Evolutionary conservation across 2,329 filamentous ascomycete species (phyloP).

Genomic region (Ophiostoma sp.): DNA sequence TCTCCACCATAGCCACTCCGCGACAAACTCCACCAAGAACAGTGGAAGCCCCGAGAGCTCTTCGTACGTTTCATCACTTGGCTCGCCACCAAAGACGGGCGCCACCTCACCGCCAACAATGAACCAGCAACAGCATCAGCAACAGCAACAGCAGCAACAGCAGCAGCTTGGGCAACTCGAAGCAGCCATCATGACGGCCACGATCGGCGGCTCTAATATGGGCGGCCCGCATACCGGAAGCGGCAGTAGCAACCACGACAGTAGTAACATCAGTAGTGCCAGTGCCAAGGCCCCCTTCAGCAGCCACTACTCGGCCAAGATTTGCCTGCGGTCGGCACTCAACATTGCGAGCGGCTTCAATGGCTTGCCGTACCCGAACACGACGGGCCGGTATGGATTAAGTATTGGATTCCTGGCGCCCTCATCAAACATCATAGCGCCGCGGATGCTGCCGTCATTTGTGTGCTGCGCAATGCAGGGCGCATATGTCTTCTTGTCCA

Average conservation of each 20-base stretch:
- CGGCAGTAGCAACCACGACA: background rate
- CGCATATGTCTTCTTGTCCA: conserved; percentile 47
- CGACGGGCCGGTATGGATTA: conserved; percentile 40
- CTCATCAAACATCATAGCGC: conserved; percentile 42
- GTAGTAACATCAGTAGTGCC: background rate
- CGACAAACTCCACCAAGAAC: background rate
- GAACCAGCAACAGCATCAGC: conserved; percentile 2
- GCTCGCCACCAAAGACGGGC: conserved; percentile 4
- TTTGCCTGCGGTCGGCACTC: conserved; percentile 51
- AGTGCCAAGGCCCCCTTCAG: conserved; percentile 41
- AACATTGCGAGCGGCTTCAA: conserved; percentile 50
- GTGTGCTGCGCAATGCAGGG: conserved; percentile 50
- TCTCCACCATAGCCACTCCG: background rate
- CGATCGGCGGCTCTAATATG: background rate
- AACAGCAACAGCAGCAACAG: conserved; percentile 15
- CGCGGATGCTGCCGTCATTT: conserved; percentile 49
- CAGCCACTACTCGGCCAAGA: conserved; percentile 49
- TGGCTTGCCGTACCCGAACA: conserved; percentile 48
- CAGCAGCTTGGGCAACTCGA: background rate
- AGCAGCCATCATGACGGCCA: background rate
- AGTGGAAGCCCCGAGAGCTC: conserved; percentile 16
- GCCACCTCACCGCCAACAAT: background rate
- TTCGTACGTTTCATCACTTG: conserved; percentile 5
- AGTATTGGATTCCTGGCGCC: conserved; percentile 39
- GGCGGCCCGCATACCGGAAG: background rate